Evolutionary conservation across 1,139 yeast species (phyloP).

Genomic region (Lodderomyces theae): DNA sequence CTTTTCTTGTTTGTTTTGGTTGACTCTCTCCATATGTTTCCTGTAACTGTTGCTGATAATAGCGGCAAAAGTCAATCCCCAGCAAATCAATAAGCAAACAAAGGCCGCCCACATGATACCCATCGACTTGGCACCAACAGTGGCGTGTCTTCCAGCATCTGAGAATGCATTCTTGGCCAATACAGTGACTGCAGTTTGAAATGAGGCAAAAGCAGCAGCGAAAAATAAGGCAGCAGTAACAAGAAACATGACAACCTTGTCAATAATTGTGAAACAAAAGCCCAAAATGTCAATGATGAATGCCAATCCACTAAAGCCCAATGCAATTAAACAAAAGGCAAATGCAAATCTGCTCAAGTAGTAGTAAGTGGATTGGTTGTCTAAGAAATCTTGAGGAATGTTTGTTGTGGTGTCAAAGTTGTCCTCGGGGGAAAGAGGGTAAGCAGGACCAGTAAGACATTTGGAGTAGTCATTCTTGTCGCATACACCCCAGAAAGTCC

Average conservation of each 20-base stretch:
- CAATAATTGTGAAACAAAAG: constrained; percentile 47
- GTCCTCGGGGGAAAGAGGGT: constrained; percentile 69
- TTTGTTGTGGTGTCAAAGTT: constrained; percentile 53
- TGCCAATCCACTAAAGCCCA: constrained; percentile 50
- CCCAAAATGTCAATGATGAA: constrained; percentile 41
- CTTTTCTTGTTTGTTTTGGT: constrained; percentile 18
- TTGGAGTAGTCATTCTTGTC: constrained; percentile 43
- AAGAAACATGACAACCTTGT: constrained; percentile 54
- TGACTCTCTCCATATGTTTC: constrained; percentile 41
- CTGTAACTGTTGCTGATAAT: constrained; percentile 47
- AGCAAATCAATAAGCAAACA: constrained; percentile 49
- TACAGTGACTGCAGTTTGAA: constrained; percentile 66
- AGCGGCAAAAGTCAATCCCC: constrained; percentile 55
- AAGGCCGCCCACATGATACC: constrained; percentile 73
- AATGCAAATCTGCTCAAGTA: constrained; percentile 71
- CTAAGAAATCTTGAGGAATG: constrained; percentile 55
- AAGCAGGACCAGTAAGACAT: constrained; percentile 50
- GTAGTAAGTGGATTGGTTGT: constrained; percentile 57
- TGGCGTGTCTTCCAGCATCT: constrained; percentile 38
- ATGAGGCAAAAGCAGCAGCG: constrained; percentile 56
- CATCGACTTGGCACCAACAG: constrained; percentile 55
- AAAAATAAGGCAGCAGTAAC: constrained; percentile 52
- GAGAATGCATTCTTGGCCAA: constrained; percentile 64
- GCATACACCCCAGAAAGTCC: constrained; percentile 87
- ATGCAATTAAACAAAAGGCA: constrained; percentile 60